Evolutionary conservation across 345 rosid genomes (phyloP).

Genomic region (Alliaria petiolata): DNA sequence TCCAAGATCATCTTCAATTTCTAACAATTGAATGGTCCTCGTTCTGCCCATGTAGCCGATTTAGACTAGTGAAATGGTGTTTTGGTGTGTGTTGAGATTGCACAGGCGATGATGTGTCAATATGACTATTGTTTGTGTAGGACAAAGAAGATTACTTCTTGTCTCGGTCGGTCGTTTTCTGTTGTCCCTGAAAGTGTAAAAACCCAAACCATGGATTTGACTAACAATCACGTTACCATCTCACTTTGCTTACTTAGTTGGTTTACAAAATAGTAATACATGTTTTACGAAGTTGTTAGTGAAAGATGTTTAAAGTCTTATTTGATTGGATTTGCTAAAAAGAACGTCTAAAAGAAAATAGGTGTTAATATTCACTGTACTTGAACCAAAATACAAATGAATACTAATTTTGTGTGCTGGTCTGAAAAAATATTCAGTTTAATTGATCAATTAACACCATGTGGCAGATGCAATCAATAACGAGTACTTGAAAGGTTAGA

Average conservation of each 20-base stretch:
- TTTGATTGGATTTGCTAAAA: neutral
- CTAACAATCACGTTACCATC: slow-evolving; percentile 3
- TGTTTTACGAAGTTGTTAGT: neutral
- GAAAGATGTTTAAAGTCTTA: neutral
- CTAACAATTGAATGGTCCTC: slow-evolving; percentile 8
- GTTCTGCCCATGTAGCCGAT: slow-evolving; percentile 1
- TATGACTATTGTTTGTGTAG: neutral
- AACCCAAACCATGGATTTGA: slow-evolving; percentile 20
- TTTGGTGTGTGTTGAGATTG: slow-evolving; percentile 12
- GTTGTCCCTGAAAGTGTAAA: slow-evolving; percentile 29
- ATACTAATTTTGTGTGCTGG: neutral
- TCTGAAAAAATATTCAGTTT: neutral
- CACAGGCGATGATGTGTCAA: neutral
- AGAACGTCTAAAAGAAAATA: neutral
- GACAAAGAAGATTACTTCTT: neutral
- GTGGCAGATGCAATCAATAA: neutral
- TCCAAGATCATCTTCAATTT: slow-evolving; percentile 19
- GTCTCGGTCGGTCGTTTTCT: slow-evolving; percentile 4
- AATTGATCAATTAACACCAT: neutral
- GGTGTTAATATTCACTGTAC: neutral
- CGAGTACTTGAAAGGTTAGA: neutral
- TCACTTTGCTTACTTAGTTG: neutral
- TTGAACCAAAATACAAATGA: neutral
- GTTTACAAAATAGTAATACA: neutral
- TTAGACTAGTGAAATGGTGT: slow-evolving; percentile 9